These are phyloP conservation scores for Trematosphaeria pertusa DNA, from an alignment of 2,329 filamentous ascomycete genomes.

Conservation along the genomic window DNA sequence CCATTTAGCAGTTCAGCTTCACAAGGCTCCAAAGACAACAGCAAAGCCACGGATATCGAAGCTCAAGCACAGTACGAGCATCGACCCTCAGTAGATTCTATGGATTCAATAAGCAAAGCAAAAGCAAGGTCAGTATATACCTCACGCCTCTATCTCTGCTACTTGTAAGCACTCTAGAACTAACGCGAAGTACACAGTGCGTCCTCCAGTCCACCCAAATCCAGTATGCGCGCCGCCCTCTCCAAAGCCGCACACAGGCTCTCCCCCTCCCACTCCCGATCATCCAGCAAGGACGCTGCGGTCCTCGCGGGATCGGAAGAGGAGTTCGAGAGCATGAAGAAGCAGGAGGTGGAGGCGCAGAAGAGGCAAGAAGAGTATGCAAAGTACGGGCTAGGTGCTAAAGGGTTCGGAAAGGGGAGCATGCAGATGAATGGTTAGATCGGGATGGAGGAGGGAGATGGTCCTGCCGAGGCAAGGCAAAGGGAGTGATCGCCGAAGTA, in stretches of 20 bases:
- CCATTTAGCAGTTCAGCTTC: neutral
- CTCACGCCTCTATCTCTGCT: too few species aligned
- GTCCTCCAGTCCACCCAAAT: neutral
- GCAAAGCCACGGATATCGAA: too few species aligned
- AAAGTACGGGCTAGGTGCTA: conserved; percentile 11
- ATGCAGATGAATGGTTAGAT: conserved; percentile 16
- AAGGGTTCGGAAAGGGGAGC: conserved; percentile 9
- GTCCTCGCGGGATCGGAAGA: conserved; percentile 12
- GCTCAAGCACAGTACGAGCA: neutral
- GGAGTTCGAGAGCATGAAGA: conserved; percentile 14
- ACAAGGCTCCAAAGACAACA: neutral
- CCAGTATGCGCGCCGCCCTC: conserved; percentile 12
- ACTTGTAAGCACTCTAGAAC: too few species aligned
- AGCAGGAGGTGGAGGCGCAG: conserved; percentile 10
- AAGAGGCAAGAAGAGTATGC: conserved; percentile 12
- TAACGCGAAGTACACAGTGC: neutral
- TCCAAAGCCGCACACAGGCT: conserved; percentile 15
- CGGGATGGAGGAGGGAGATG: neutral
- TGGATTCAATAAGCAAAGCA: neutral
- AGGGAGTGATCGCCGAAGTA: too few species aligned
- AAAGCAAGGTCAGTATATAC: too few species aligned
- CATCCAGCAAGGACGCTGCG: conserved; percentile 9
- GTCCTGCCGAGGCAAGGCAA: neutral
- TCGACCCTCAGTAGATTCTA: conserved; percentile 4
- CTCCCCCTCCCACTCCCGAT: conserved; percentile 9